These are phyloP conservation scores for Lathyrus aphaca DNA, from an alignment of 306 rosid genomes.

Conservation along the genomic window DNA sequence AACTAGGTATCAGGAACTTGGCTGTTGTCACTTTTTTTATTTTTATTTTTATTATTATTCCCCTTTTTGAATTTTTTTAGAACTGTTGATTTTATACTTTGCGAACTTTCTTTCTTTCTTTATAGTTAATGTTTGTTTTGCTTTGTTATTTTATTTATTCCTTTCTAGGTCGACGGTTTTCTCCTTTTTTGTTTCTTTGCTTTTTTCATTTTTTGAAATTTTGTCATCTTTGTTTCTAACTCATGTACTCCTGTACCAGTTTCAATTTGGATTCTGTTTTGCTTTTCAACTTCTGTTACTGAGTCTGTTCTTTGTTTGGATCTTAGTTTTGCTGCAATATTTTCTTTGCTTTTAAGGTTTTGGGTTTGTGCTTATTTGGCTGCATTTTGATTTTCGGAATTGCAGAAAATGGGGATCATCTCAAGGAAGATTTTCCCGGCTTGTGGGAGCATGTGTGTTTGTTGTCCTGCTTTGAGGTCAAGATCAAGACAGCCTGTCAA, in stretches of 20 bases:
- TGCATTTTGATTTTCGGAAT: conserved; percentile 19
- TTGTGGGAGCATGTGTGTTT: conserved; percentile 92
- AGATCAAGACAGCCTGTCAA: conserved; percentile 95
- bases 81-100: neutral
- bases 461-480: conserved; percentile 97
- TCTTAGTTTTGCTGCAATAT: conserved; percentile 20
- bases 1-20: neutral
- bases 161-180: conserved; percentile 34
- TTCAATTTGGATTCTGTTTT: conserved; percentile 18
- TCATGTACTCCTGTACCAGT: neutral
- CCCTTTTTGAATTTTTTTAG: neutral
- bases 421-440: conserved; percentile 95
- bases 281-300: neutral
- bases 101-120: conserved; percentile 24
- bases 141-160: conserved; percentile 42
- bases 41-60: neutral
- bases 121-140: conserved; percentile 22
- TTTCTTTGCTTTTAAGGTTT: conserved; percentile 13
- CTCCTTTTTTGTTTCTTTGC: conserved; percentile 4
- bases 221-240: conserved; percentile 4
- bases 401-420: conserved; percentile 85
- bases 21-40: neutral
- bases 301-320: conserved; percentile 20
- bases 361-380: conserved; percentile 32
- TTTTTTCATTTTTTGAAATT: conserved; percentile 15